These are phyloP conservation scores for Naganishia albida DNA, from an alignment of 1,284 basidiomycete genomes.

Conservation along the genomic window DNA sequence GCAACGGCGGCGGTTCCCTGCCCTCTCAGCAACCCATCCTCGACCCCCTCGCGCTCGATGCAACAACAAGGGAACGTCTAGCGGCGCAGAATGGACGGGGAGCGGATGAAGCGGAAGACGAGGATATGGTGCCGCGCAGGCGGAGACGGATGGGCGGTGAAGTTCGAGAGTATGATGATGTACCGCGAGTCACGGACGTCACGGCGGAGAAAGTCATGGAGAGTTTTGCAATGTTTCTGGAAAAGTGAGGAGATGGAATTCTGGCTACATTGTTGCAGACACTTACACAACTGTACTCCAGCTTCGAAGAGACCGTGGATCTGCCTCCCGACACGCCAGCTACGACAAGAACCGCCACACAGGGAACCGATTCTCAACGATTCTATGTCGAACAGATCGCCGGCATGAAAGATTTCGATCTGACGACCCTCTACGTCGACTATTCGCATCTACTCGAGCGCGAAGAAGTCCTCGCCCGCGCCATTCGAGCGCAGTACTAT, in stretches of 20 bases:
- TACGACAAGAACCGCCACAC: constrained; percentile 62
- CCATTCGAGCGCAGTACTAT: constrained; percentile 93
- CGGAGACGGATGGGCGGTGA: constrained; percentile 12
- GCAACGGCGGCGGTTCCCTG: constrained; percentile 10
- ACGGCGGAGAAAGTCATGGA: constrained; percentile 91
- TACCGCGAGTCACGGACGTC: constrained; percentile 74
- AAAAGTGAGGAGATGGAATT: constrained; percentile 64
- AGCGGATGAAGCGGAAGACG: constrained; percentile 30
- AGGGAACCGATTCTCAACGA: constrained; percentile 39
- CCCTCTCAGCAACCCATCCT: constrained; percentile 26
- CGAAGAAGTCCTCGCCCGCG: constrained; percentile 88
- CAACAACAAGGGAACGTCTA: constrained; percentile 1
- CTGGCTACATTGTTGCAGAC: too few species aligned
- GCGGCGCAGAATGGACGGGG: neutral
- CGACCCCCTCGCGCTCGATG: constrained; percentile 18
- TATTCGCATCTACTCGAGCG: constrained; percentile 84
- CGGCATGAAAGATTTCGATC: constrained; percentile 86
- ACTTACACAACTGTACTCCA: constrained; percentile 47
- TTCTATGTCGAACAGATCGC: constrained; percentile 89
- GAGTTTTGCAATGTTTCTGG: constrained; percentile 85
- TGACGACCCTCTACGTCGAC: constrained; percentile 95
- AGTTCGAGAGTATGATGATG: constrained; percentile 27
- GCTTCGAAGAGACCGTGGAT: constrained; percentile 76
- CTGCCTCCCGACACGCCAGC: constrained; percentile 77
- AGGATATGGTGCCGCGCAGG: constrained; percentile 15